Evolutionary conservation across 2,329 filamentous ascomycete genomes (phyloP).

Genomic region (Dissoconium aciculare): DNA sequence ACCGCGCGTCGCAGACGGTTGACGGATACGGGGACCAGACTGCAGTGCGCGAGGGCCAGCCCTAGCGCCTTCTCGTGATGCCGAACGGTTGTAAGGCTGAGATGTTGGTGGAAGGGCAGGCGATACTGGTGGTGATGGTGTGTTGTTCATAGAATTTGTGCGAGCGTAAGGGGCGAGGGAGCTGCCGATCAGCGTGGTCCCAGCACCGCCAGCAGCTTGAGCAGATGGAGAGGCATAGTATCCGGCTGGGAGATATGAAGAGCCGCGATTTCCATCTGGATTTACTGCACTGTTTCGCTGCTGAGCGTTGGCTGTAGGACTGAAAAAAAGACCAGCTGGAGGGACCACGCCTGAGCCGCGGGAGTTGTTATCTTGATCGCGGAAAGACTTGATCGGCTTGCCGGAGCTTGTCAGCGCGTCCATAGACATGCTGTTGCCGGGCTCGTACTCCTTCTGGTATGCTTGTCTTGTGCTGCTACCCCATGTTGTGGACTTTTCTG

Average conservation of each 20-base stretch:
- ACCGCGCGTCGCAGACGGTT: constrained; percentile 6
- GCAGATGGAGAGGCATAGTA: constrained; percentile 66
- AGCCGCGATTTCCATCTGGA: constrained; percentile 42
- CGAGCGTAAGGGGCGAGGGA: constrained; percentile 19
- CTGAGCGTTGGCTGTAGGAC: constrained; percentile 61
- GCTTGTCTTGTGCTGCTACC: constrained; percentile 15
- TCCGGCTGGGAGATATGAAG: constrained; percentile 72
- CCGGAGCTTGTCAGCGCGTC: constrained; percentile 34
- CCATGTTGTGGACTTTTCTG: constrained; percentile 18
- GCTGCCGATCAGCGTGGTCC: constrained; percentile 31
- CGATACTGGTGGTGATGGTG: constrained; percentile 17
- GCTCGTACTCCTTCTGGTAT: constrained; percentile 31
- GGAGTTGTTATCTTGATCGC: constrained; percentile 12
- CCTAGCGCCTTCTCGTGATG: constrained; percentile 5
- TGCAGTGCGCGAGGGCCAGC: constrained; percentile 1
- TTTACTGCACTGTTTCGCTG: constrained; percentile 22
- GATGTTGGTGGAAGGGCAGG: constrained; percentile 9
- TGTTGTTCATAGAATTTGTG: constrained; percentile 11
- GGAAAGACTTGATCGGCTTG: constrained; percentile 23
- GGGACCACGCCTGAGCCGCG: constrained; percentile 20
- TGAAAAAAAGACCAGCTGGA: constrained; percentile 78
- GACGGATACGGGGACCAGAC: constrained; percentile 3
- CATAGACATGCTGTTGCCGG: constrained; percentile 41
- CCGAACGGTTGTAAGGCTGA: constrained; percentile 8
- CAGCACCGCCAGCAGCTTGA: constrained; percentile 26